Conservation (phyloP, 2,329 filamentous ascomycete species). For the Acarospora socialis region DNA sequence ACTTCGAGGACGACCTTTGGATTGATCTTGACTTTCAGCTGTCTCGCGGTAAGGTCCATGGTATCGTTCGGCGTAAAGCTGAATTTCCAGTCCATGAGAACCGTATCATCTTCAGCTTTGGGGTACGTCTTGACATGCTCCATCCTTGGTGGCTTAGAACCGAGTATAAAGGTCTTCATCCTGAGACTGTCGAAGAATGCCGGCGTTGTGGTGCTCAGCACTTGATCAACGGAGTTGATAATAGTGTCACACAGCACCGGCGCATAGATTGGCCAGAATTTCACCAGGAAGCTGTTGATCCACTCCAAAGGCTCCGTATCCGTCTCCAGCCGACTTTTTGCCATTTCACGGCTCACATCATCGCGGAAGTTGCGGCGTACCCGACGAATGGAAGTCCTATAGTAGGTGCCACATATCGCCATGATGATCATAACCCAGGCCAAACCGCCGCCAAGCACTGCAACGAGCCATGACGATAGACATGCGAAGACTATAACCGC, state of each 20-base stretch:
- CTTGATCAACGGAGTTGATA: constrained; percentile 88
- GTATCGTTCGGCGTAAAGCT: constrained; percentile 96
- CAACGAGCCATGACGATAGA: constrained; percentile 77
- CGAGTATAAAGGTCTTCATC: constrained; percentile 84
- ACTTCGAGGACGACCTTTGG: constrained; percentile 94
- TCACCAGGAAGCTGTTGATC: constrained; percentile 97
- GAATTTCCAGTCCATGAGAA: constrained; percentile 99
- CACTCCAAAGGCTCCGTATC: constrained; percentile 90
- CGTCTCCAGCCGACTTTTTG: constrained; percentile 72
- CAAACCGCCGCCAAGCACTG: constrained; percentile 76
- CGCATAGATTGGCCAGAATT: constrained; percentile 98
- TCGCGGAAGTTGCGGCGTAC: constrained; percentile 93
- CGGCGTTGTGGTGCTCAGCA: constrained; percentile 81
- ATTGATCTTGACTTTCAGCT: constrained; percentile 91
- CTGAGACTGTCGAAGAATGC: constrained; percentile 87
- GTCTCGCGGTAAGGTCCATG: constrained; percentile 75
- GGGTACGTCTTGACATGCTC: constrained; percentile 98
- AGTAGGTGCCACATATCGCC: constrained; percentile 86
- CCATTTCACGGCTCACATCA: constrained; percentile 79
- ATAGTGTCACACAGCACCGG: constrained; percentile 86
- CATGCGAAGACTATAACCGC: constrained; percentile 90
- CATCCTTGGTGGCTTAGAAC: constrained; percentile 86
- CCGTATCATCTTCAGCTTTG: constrained; percentile 84
- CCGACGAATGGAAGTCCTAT: constrained; percentile 83
- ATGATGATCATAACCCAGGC: constrained; percentile 91